A percentile compares a stretch with the other conserved stretches of the same genome.
These are phyloP conservation scores for Scolecobasidium constrictum DNA, from an alignment of 2,329 filamentous ascomycete species.

Conservation along the genomic window DNA sequence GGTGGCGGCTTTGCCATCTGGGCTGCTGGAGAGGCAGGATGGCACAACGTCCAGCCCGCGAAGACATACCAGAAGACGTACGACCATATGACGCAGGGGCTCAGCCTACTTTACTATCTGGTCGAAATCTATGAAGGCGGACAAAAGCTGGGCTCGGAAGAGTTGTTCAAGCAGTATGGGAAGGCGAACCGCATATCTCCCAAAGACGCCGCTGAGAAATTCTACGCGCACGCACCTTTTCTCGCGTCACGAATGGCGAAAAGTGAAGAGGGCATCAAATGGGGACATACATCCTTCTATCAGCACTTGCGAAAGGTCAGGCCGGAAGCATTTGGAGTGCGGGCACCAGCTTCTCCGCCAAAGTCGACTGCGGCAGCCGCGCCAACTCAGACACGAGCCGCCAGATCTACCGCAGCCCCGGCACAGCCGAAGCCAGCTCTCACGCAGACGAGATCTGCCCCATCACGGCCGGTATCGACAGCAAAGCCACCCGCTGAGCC, in stretches of 20 bases:
- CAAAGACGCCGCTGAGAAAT: conserved; percentile 18
- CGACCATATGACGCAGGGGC: conserved; percentile 50
- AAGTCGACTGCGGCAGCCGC: not conserved
- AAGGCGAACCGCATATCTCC: conserved; percentile 21
- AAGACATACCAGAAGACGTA: conserved; percentile 45
- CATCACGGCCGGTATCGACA: not conserved
- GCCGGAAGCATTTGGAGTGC: conserved; percentile 16
- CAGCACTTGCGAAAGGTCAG: conserved; percentile 27
- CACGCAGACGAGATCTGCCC: not conserved
- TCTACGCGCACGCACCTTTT: conserved; percentile 29
- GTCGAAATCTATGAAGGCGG: conserved; percentile 40
- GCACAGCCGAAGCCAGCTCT: not conserved
- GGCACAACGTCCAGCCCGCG: conserved; percentile 57
- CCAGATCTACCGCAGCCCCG: not conserved
- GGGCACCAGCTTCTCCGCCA: not conserved
- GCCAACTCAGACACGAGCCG: not conserved
- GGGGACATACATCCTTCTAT: conserved; percentile 32
- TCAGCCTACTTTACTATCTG: conserved; percentile 53
- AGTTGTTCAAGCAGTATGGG: conserved; percentile 19
- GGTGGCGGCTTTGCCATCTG: conserved; percentile 50
- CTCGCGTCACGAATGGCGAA: conserved; percentile 34
- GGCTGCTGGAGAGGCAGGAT: conserved; percentile 54
- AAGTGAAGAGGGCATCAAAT: conserved; percentile 31
- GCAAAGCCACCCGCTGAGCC: not conserved
- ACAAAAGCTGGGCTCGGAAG: not conserved